Evolutionary conservation across 371 early-diverging fungal species (phyloP).

Genomic region (Funneliformis caledonium): DNA sequence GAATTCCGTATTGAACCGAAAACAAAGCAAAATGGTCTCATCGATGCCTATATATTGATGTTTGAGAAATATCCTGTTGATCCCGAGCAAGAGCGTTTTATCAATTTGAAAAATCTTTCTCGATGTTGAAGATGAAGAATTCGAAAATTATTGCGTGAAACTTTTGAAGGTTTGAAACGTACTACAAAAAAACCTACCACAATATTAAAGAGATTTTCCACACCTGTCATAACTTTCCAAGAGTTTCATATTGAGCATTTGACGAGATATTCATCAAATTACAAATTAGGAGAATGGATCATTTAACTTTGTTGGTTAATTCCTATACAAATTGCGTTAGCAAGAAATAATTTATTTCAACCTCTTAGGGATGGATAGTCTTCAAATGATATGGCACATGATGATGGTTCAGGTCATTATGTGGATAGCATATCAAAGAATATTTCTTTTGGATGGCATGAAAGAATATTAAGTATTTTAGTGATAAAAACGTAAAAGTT

Average conservation of each 20-base stretch:
- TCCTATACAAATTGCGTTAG: conserved; percentile 20
- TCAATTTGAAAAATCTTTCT: conserved; percentile 1
- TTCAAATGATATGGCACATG: background rate
- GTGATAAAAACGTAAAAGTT: conserved; percentile 28
- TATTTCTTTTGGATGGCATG: conserved; percentile 25
- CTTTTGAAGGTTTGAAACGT: background rate
- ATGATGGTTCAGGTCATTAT: background rate
- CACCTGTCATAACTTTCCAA: background rate
- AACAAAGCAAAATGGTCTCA: background rate
- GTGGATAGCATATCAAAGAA: background rate
- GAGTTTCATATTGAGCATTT: background rate
- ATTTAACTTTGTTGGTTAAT: conserved; percentile 14
- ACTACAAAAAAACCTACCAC: conserved; percentile 4
- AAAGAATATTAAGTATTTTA: conserved; percentile 28
- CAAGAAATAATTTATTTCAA: conserved; percentile 15
- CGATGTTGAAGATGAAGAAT: background rate
- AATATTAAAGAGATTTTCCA: background rate
- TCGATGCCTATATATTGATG: background rate
- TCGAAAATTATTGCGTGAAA: background rate
- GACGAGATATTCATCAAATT: background rate
- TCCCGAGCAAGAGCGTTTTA: background rate
- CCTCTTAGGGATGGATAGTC: conserved; percentile 17
- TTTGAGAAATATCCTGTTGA: conserved; percentile 24
- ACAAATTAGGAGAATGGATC: conserved; percentile 9
- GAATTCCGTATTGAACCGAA: background rate